Evolutionary conservation across 768 basidiomycete genomes (phyloP), one percentile per base, ranked within the genome.

Genomic region (Trametes sanguinea): DNA sequence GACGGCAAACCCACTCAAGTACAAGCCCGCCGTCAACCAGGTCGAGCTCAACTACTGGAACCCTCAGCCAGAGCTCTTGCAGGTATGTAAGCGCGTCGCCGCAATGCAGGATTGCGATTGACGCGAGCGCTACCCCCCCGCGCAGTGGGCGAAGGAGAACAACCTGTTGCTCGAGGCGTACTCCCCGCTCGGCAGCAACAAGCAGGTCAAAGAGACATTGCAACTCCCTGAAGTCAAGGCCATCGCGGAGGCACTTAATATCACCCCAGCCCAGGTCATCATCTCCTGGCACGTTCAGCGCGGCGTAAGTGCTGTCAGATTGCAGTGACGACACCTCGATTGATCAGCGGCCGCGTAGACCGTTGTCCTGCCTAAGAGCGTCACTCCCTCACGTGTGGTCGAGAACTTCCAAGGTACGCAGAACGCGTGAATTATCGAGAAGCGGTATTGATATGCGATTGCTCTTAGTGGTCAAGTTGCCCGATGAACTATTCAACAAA

Each of bases 231-330:
- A 81, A 80, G 80, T 88, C 16, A 80, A 82, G 67, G 71, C 76
- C 43, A 84, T 89, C 60, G 87, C 89, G 14, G 67, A 79, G 56
- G 80, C 85, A 62, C 80, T 90, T 57, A 81, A 82, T 3, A 85
- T 91, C 55, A 89, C 88, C 3, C 89, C 89, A 22, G 89, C 89
- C 3, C 88, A 90, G 68, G 87, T 86, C 30, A 77, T 89, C 53
- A 84, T 90, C 67, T 86, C 85, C 1, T 92, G 90, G 90, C 85
- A 86, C 67, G 80, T 90, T 51, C 89, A 89, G 73, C 84, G 88
- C 22, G 89, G 90, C 9, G 87, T 89, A 69, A 46, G 85, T 77
- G 17, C 16, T 4, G 27, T n/a, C 35, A n/a, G 33, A 17, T 13
- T 51, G 33, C 7, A n/a, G 27, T 6, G 39, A 11, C 13, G 17